Evolutionary conservation across 129 eudicot genomes (phyloP).

Genomic region (Centaurea solstitialis): DNA sequence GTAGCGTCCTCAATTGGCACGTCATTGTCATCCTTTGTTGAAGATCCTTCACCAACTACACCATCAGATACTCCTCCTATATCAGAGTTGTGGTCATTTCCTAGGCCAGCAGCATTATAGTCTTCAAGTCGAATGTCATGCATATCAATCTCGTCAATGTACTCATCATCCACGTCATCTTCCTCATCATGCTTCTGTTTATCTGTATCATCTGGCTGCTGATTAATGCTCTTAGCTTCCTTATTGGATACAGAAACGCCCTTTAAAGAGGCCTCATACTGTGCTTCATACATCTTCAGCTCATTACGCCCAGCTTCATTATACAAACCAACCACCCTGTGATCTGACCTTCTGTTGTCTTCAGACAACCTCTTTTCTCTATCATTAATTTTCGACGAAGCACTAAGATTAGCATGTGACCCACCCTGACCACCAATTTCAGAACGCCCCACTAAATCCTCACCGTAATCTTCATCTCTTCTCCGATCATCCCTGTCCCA

Average conservation of each 20-base stretch:
- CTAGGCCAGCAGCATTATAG: constrained; percentile 47
- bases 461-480: constrained; percentile 95
- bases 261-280: constrained; percentile 90
- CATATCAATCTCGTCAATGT: constrained; percentile 85
- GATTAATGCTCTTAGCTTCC: constrained; percentile 21
- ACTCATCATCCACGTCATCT: constrained; percentile 76
- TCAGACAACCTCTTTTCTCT: constrained; percentile 31
- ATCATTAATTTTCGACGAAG: constrained; percentile 20
- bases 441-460: constrained; percentile 51
- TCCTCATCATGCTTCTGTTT: constrained; percentile 33
- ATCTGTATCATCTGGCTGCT: constrained; percentile 37
- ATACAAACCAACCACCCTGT: constrained; percentile 60
- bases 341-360: constrained; percentile 37
- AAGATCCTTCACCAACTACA: constrained; percentile 40
- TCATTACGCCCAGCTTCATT: constrained; percentile 98
- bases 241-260: constrained; percentile 39
- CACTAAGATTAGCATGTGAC: constrained; percentile 35
- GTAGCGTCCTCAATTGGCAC: constrained; percentile 47
- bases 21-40: constrained; percentile 20
- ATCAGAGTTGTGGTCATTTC: constrained; percentile 33
- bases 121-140: constrained; percentile 84
- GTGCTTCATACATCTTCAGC: constrained; percentile 80
- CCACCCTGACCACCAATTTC: constrained; percentile 28
- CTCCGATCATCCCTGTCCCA: constrained; percentile 99
- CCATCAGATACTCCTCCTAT: constrained; percentile 33